Base-by-base conservation (phyloP, 768 basidiomycete species). In the Dictyophora rubrovolvata region DNA sequence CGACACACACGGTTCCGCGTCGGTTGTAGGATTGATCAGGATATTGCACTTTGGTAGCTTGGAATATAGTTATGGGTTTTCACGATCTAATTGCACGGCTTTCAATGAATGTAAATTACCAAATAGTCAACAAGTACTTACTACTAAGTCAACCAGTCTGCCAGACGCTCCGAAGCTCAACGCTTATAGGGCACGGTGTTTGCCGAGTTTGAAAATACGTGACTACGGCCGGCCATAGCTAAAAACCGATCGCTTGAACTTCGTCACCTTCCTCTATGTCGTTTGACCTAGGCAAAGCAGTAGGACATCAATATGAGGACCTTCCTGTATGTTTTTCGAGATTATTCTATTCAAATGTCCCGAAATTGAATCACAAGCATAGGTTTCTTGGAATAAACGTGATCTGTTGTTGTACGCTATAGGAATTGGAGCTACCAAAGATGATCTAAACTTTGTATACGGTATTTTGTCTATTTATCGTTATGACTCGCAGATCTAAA, bases 301-400 rank as follows among this genome's bases (percentile, higher is more conserved):
- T 90, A 50, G 89, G 88, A 9, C 73, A 75, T 65, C 71, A 78
- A 54, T 68, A 74, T 6, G 71, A 75, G 7, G 75, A 82, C 56
- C 76, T 77, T 59, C 79, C 81, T 35, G 87, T 89, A 63, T 55
- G 77, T 72, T 6, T n/a, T n/a, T 28, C n/a, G 48, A 33, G 36
- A 6, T 36, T 16, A 21, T 33, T 14, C n/a, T 49, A 52, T 22
- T 21, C 11, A 46, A 42, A 8, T 37, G 2, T 3, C 2, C 28
- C 28, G 28, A 28, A 28, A 28, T 7, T 11, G 4, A 20, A 17
- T 23, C 2, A 34, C 16, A 5, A 33, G 10, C 18, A 12, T n/a
- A 91, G 88, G 90, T 89, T 22, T 70, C 80, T 0, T 93, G 91
- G 91, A 90, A 87, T 68, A 84, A 85, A 71, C 81, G 89, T 54